Evolutionary conservation across 2,329 filamentous ascomycete genomes (phyloP).

Genomic region (Endocalyx cinctus): DNA sequence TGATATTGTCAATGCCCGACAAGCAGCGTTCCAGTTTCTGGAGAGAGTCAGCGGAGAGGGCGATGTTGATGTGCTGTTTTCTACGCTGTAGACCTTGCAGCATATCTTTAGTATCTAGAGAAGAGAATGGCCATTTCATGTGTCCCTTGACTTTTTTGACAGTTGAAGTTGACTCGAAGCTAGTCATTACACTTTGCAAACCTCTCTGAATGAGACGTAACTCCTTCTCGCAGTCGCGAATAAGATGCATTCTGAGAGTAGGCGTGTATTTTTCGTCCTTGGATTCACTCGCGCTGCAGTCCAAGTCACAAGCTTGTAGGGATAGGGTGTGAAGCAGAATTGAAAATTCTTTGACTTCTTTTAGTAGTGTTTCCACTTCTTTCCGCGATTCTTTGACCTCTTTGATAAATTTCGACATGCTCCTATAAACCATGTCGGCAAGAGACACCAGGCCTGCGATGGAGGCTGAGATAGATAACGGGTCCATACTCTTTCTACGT

Average conservation of each 20-base stretch:
- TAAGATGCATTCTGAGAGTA: conserved; percentile 2
- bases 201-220: conserved; percentile 5
- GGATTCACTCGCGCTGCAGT: neutral
- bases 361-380: conserved; percentile 4
- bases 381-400: conserved; percentile 4
- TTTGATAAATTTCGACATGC: conserved; percentile 5
- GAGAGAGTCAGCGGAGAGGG: conserved; percentile 5
- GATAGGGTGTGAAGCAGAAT: conserved; percentile 2
- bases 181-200: neutral
- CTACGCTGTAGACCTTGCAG: conserved; percentile 5
- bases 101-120: conserved; percentile 4
- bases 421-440: conserved; percentile 4
- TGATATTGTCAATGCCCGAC: too few species aligned
- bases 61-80: conserved; percentile 8
- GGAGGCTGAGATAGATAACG: conserved; percentile 7
- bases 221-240: conserved; percentile 5
- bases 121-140: conserved; percentile 8
- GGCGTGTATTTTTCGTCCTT: neutral
- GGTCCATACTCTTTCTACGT: conserved; percentile 11
- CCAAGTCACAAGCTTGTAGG: conserved; percentile 1
- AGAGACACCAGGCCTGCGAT: conserved; percentile 8
- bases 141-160: conserved; percentile 2
- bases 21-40: too few species aligned
- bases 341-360: conserved; percentile 7
- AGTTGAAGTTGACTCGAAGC: conserved; percentile 2